Evolutionary conservation across 352 stramenopile species (phyloP).

Genomic region (Globisporangium yorkense): DNA sequence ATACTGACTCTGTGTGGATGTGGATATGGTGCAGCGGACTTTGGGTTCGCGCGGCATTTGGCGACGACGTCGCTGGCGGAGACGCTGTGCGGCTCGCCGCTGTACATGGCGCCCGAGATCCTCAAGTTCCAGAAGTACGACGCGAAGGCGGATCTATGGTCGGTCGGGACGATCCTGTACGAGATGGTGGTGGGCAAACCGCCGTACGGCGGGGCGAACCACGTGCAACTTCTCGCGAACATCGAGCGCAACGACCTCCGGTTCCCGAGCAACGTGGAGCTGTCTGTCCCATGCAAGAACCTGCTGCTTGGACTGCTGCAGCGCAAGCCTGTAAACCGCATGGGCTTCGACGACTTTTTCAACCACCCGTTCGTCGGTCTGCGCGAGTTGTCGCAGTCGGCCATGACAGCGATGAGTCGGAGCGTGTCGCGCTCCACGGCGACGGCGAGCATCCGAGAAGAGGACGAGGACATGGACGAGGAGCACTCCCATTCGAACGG

Average conservation of each 20-base stretch:
- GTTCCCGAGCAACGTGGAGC: conserved; percentile 73
- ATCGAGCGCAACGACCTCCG: conserved; percentile 89
- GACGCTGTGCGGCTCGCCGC: conserved; percentile 92
- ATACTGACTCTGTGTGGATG: conserved; percentile 12
- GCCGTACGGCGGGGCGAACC: conserved; percentile 93
- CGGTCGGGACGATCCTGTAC: conserved; percentile 93
- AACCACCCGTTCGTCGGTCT: conserved; percentile 52
- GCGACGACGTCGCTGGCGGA: conserved; percentile 90
- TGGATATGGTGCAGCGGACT: conserved; percentile 70
- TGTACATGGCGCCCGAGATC: conserved; percentile 99
- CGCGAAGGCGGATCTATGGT: conserved; percentile 96
- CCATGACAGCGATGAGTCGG: conserved; percentile 14
- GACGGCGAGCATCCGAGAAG: conserved; percentile 50
- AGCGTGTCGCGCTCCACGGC: conserved; percentile 16
- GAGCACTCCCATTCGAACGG: conserved; percentile 3
- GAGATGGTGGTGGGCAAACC: conserved; percentile 94
- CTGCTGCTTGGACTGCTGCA: conserved; percentile 79
- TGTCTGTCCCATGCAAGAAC: conserved; percentile 80
- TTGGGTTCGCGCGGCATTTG: conserved; percentile 96
- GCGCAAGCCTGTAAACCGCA: conserved; percentile 77
- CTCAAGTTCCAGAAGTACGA: conserved; percentile 94
- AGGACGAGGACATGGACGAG: conserved; percentile 44
- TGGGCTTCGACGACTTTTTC: conserved; percentile 92
- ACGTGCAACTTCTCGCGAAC: conserved; percentile 92
- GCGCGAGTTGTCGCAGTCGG: conserved; percentile 2